A percentile compares a stretch with the other conserved stretches of the same genome.
phyloP scores from a whole-genome alignment of 1,284 basidiomycete genomes.

The Marasmius tenuissimus region DNA sequence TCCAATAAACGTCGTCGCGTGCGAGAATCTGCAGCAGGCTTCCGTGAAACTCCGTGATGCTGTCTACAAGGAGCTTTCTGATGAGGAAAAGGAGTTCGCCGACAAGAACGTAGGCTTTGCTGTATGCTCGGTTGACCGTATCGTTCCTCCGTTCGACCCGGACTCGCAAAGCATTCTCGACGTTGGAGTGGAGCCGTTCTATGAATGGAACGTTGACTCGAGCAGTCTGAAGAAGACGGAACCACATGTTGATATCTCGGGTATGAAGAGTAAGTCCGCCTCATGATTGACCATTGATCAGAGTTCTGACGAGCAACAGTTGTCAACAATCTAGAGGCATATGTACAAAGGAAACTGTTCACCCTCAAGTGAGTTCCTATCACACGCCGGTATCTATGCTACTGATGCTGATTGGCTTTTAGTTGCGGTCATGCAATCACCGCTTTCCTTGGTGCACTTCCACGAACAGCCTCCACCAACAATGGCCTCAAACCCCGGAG shows the following conservation, averaged over 20 bases:
- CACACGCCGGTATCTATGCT: not conserved
- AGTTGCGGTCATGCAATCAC: slow-evolving; percentile 36
- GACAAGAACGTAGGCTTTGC: slow-evolving; percentile 32
- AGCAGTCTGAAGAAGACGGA: slow-evolving; percentile 24
- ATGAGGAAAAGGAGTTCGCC: slow-evolving; percentile 27
- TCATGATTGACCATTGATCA: not conserved
- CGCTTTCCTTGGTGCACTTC: slow-evolving; percentile 35
- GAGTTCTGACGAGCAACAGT: not conserved
- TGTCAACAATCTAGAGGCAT: slow-evolving; percentile 29
- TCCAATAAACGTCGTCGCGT: slow-evolving; percentile 37
- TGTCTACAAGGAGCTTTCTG: slow-evolving; percentile 27
- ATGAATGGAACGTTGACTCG: slow-evolving; percentile 39
- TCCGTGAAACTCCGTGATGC: slow-evolving; percentile 30
- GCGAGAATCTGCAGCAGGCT: slow-evolving; percentile 39
- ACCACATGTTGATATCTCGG: slow-evolving; percentile 26
- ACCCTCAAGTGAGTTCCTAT: slow-evolving; percentile 30
- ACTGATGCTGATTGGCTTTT: not conserved
- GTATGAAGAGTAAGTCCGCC: slow-evolving; percentile 28
- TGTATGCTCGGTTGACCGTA: slow-evolving; percentile 43
- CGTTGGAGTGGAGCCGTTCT: slow-evolving; percentile 41
- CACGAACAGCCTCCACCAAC: slow-evolving; percentile 9
- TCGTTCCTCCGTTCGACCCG: slow-evolving; percentile 34
- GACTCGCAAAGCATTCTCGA: slow-evolving; percentile 25
- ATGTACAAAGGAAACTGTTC: slow-evolving; percentile 42
- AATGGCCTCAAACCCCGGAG: too few species aligned